Evolutionary conservation across 2,329 filamentous ascomycete genomes (phyloP), one percentile per base, ranked within the genome.

Genomic region (Exophiala mesophila): DNA sequence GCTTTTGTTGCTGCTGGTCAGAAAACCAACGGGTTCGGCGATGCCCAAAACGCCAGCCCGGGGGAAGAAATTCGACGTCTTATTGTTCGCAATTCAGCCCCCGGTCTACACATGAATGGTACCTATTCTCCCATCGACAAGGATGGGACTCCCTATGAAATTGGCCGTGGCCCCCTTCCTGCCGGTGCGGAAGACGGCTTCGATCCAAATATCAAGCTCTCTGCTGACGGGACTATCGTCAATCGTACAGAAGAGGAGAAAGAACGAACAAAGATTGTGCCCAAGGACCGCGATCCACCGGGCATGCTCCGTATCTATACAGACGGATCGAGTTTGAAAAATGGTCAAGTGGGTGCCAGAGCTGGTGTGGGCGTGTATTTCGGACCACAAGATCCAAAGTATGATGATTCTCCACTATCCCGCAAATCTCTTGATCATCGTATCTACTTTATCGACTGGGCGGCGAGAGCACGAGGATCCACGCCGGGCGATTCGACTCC

Each of bases 311-410:
- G 71, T 9, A 80, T 83, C 49, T 81, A 78, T 59, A 83, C 79
- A 0, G 79, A 83, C 52, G 79, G 79, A 8, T 80, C 76, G 48
- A 71, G 76, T 5, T 63, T 80, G 31, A 69, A 71, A 10, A 83
- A 83, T 59, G 79, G 79, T 3, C 64, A 64, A 28, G 56, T 60
- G 13, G 66, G 70, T 30, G 77, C 79, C 13, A 68, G 73, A 34
- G 78, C 74, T 13, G 79, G 79, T 7, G 73, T 82, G 2, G 79
- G 79, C 6, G 78, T 83, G 19, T 83, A 74, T 61, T 83, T 83
- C 60, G 79, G 79, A 4, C 73, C 74, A 3, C 66, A 67, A 13
- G 77, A 79, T 57, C 59, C 66, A 44, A 72, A 73, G 76, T 78
- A 63, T 56, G 68, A 50, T 56, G 36, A 32, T 28, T 33, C 36